phyloP scores from a whole-genome alignment of 495 filamentous ascomycete genomes.

The Jackrogersella multiformis region DNA sequence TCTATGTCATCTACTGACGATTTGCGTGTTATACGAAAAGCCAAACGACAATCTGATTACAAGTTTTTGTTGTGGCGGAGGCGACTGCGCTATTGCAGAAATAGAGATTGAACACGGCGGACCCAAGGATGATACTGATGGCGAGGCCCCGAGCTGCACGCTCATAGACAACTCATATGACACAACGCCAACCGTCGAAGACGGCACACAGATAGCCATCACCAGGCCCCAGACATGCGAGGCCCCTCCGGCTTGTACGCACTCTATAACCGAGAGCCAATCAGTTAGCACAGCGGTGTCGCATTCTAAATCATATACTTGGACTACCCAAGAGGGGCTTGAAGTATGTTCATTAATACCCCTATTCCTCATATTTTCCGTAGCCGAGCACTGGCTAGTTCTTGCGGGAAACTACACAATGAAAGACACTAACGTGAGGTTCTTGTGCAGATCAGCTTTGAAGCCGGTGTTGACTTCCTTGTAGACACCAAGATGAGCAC shows the following conservation, averaged over 20 bases:
- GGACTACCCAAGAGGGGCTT: conserved; percentile 21
- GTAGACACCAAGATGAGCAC: neutral
- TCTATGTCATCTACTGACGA: neutral
- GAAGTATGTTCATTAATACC: conserved; percentile 27
- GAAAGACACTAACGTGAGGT: neutral
- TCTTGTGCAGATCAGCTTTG: conserved; percentile 10
- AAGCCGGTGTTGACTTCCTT: conserved; percentile 23
- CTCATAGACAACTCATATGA: conserved; percentile 6
- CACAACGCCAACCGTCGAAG: conserved; percentile 15
- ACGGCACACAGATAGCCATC: conserved; percentile 26
- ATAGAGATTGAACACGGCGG: conserved; percentile 5
- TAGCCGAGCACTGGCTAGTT: neutral
- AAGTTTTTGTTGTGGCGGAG: conserved; percentile 34
- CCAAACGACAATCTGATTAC: conserved; percentile 30
- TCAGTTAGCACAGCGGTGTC: conserved; percentile 26
- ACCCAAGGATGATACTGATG: neutral
- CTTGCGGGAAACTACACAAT: neutral
- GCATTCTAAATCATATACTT: conserved; percentile 23
- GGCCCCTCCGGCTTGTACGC: conserved; percentile 26
- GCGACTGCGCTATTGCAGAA: conserved; percentile 29
- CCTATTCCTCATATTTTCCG: neutral
- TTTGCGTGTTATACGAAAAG: conserved; percentile 3
- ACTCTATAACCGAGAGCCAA: conserved; percentile 30
- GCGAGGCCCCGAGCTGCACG: conserved; percentile 8
- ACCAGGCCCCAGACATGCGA: conserved; percentile 35